phyloP scores from a whole-genome alignment of 2,329 filamentous ascomycete species.

The Diaporthe sp. region DNA sequence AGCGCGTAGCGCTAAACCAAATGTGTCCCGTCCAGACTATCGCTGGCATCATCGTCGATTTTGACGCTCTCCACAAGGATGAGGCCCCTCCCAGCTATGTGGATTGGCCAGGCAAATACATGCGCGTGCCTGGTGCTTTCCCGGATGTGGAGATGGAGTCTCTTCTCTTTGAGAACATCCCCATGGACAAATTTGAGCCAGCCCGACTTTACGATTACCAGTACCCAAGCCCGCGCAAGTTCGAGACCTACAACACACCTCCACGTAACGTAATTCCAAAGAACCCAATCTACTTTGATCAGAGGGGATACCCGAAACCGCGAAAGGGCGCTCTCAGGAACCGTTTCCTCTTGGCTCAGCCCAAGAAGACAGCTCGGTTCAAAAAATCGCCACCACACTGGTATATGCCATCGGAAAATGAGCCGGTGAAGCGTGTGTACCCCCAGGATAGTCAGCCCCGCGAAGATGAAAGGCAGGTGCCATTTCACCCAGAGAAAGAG shows the following conservation, averaged over 20 bases:
- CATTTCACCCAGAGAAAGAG: not conserved
- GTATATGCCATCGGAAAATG: constrained; percentile 30
- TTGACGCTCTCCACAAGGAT: constrained; percentile 46
- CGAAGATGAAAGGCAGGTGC: not conserved
- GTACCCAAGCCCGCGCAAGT: constrained; percentile 32
- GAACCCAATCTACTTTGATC: constrained; percentile 27
- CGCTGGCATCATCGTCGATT: constrained; percentile 42
- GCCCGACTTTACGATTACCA: constrained; percentile 34
- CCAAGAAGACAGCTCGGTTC: constrained; percentile 24
- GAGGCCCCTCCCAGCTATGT: constrained; percentile 46
- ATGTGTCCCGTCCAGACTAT: constrained; percentile 38
- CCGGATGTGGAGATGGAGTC: constrained; percentile 36
- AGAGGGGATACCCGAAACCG: constrained; percentile 14
- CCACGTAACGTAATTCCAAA: constrained; percentile 28
- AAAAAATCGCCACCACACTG: constrained; percentile 16
- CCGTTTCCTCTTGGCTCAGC: not conserved
- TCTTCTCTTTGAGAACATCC: constrained; percentile 39
- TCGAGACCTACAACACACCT: constrained; percentile 31
- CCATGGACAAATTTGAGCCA: constrained; percentile 36
- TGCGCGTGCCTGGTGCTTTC: constrained; percentile 40
- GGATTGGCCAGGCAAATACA: constrained; percentile 36
- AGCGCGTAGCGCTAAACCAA: constrained; percentile 36
- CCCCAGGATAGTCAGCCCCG: not conserved
- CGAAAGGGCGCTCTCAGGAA: constrained; percentile 21
- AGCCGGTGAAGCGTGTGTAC: constrained; percentile 25